Percentiles rank a stretch among this genome's conserved stretches.
These are phyloP conservation scores for Botrytis medusae DNA, from an alignment of 2,329 filamentous ascomycete species.

Conservation along the genomic window DNA sequence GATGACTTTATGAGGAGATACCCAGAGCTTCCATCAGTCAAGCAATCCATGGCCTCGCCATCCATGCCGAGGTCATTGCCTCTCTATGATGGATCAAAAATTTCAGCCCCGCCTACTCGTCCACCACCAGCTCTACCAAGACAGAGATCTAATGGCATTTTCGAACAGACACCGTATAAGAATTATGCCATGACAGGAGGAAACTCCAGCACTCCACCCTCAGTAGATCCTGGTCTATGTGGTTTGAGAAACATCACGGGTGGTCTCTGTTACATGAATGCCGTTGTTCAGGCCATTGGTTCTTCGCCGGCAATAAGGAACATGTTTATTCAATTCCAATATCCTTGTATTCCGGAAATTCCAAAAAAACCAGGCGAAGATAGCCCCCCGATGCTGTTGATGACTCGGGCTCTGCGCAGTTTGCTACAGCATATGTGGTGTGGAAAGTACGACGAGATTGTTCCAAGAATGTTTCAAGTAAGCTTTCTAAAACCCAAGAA, in stretches of 20 bases:
- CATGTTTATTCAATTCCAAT: conserved; percentile 58
- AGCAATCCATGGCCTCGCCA: conserved; percentile 57
- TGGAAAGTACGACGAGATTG: conserved; percentile 44
- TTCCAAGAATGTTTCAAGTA: conserved; percentile 58
- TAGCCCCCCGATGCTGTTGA: conserved; percentile 55
- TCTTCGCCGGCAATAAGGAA: conserved; percentile 68
- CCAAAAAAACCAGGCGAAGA: conserved; percentile 61
- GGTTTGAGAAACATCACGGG: conserved; percentile 79
- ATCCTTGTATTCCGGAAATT: conserved; percentile 63
- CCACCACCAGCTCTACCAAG: conserved; percentile 56
- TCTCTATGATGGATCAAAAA: conserved; percentile 37
- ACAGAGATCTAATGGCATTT: conserved; percentile 78
- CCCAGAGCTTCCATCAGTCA: conserved; percentile 65
- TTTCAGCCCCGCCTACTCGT: conserved; percentile 41
- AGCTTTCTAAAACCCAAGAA: background rate
- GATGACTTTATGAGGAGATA: conserved; percentile 84
- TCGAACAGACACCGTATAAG: conserved; percentile 49
- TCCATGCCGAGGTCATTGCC: conserved; percentile 14
- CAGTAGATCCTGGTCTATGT: conserved; percentile 50
- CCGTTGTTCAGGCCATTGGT: conserved; percentile 80
- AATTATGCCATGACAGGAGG: conserved; percentile 25
- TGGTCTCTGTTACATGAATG: conserved; percentile 84
- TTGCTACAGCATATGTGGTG: conserved; percentile 48
- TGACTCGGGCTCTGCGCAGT: conserved; percentile 60
- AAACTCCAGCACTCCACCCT: conserved; percentile 31